Conservation (phyloP, 192 early-diverging fungal species). For the Cladochytrium replicatum region DNA sequence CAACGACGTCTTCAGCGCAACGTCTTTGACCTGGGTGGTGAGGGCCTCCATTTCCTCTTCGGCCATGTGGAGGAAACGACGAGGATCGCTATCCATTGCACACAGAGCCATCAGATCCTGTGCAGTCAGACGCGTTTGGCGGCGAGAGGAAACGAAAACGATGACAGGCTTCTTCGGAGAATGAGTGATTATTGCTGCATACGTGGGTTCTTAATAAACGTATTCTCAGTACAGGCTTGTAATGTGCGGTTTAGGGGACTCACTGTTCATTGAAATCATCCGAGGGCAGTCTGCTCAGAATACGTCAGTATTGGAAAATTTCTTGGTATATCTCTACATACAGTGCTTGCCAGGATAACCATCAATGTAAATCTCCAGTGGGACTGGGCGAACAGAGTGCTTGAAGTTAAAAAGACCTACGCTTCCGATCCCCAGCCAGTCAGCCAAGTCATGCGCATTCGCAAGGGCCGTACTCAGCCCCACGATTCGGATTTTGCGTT, state of each 20-base stretch:
- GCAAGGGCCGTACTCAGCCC: constrained; percentile 95
- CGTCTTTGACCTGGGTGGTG: constrained; percentile 65
- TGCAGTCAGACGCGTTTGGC: constrained; percentile 93
- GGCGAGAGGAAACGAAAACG: constrained; percentile 95
- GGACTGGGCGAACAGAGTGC: constrained; percentile 94
- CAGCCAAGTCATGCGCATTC: constrained; percentile 89
- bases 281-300: constrained; percentile 85
- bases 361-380: constrained; percentile 94
- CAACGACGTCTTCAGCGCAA: constrained; percentile 64
- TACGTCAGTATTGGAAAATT: too few species aligned
- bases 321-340: constrained; percentile 5
- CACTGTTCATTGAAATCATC: constrained; percentile 99
- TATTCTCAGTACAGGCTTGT: too few species aligned
- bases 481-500: constrained; percentile 74
- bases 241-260: too few species aligned
- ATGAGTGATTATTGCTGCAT: constrained; percentile 86
- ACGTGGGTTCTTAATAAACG: too few species aligned
- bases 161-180: constrained; percentile 90
- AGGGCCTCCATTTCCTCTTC: constrained; percentile 70
- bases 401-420: constrained; percentile 93
- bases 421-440: constrained; percentile 87
- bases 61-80: constrained; percentile 76
- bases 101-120: constrained; percentile 92
- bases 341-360: constrained; percentile 92
- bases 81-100: constrained; percentile 85